Base-by-base conservation (phyloP, 129 eudicot species). In the Chrysanthemum seticuspe region DNA sequence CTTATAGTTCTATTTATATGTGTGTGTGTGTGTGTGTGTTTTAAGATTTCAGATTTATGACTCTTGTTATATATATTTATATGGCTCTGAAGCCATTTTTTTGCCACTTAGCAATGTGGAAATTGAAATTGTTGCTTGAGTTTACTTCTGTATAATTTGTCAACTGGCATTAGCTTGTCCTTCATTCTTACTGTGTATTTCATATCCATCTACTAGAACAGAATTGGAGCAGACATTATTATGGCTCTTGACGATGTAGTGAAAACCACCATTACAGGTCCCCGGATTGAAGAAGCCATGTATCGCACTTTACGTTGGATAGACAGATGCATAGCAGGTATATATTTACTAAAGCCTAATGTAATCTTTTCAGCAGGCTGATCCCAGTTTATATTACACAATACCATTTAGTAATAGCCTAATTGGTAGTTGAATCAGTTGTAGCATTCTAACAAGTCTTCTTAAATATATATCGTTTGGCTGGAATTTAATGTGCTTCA, bases 191-290 rank as follows among this genome's bases (percentile, higher is more conserved):
- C 51, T 44, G 18, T 85, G 67, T 74, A 62, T 70, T 69, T 5
- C 61, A 66, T 58, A 52, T 73, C 68, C 80, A 19, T 75, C 40
- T 79, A 65, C 67, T 70, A 92, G 98, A 92, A 92, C 82, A 88
- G 98, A 82, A 92, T 92, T 72, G 98, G 98, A 78, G 98, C 98
- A 66, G 98, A 92, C 80, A 92, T 92, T 54, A 92, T 92, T 48
- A 92, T 92, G 98, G 98, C 96, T 56, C 96, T 92, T 78, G 98
- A 92, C 67, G 98, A 92, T 87, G 98, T 92, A 23, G 96, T 92
- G 65, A 92, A 74, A 83, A 92, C 98, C 74, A 92, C 98, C 70
- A 92, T 84, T 65, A 92, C 95, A 34, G 98, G 96, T 67, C 96
- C 98, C 55, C 80, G 98, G 16, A 88, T 92, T 75, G 87, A 92